Conservation (phyloP, 2,329 filamentous ascomycete species). For the Fusarium buharicum region DNA sequence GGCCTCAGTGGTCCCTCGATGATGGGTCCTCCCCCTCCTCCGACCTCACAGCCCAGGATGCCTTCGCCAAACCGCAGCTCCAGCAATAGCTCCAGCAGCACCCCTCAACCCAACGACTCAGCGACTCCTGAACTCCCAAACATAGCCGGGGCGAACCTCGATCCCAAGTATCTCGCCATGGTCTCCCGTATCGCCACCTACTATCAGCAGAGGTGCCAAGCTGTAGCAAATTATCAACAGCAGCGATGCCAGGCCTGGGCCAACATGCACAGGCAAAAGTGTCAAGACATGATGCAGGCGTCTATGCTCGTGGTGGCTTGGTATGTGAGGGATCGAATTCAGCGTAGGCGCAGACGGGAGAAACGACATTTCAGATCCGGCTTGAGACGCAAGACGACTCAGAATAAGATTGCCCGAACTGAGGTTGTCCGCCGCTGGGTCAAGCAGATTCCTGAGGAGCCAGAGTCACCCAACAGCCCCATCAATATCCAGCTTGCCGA, state of each 20-base stretch:
- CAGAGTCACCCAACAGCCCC: slow-evolving; percentile 47
- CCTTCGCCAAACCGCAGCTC: slow-evolving; percentile 35
- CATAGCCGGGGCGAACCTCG: slow-evolving; percentile 46
- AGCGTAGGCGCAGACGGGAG: slow-evolving; percentile 54
- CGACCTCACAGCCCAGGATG: slow-evolving; percentile 42
- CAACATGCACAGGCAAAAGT: slow-evolving; percentile 58
- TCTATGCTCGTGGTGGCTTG: slow-evolving; percentile 62
- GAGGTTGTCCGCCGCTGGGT: slow-evolving; percentile 58
- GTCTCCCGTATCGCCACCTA: slow-evolving; percentile 60
- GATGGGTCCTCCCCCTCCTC: slow-evolving; percentile 40
- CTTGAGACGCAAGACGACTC: slow-evolving; percentile 49
- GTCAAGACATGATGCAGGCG: slow-evolving; percentile 61
- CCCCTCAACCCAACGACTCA: slow-evolving; percentile 34
- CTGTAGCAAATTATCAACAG: slow-evolving; percentile 59
- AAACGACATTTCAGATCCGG: slow-evolving; percentile 56
- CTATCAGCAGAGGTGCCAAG: slow-evolving; percentile 61
- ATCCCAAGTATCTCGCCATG: slow-evolving; percentile 58
- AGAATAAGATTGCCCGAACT: slow-evolving; percentile 52
- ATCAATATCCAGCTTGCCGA: slow-evolving; percentile 47
- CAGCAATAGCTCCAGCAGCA: slow-evolving; percentile 26
- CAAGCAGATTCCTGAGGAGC: slow-evolving; percentile 52
- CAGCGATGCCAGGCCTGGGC: slow-evolving; percentile 61
- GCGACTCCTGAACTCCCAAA: slow-evolving; percentile 39
- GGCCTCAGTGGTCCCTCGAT: slow-evolving; percentile 36
- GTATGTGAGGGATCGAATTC: slow-evolving; percentile 61